Evolutionary conservation across 129 eudicot species (phyloP).

Genomic region (Ambrosia trifida): DNA sequence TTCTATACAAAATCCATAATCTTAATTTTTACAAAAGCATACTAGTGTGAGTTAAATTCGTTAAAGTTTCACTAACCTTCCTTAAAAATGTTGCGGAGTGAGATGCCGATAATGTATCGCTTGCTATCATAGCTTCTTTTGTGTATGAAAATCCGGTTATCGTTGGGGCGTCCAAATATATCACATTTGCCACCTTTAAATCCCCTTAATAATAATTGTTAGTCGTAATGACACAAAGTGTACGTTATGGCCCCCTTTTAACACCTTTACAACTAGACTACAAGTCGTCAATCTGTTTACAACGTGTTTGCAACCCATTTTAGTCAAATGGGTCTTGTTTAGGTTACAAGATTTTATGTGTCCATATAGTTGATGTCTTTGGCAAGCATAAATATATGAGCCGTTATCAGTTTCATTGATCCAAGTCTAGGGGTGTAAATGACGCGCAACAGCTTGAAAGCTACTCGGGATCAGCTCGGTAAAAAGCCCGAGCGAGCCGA

Average conservation of each 20-base stretch:
- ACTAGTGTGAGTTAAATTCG: background rate
- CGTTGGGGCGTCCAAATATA: slow-evolving; percentile 41
- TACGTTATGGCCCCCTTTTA: too few relatives aligned
- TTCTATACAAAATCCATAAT: background rate
- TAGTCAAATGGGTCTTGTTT: too few relatives aligned
- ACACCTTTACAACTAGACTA: too few relatives aligned
- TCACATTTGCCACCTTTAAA: slow-evolving; percentile 38
- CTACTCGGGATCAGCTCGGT: too few relatives aligned
- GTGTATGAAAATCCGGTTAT: slow-evolving; percentile 42
- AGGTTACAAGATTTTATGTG: too few relatives aligned
- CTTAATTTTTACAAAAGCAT: background rate
- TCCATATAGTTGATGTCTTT: background rate
- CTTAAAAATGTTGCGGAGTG: slow-evolving; percentile 33
- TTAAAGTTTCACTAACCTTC: slow-evolving; percentile 30
- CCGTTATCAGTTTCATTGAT: too few relatives aligned
- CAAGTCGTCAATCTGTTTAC: too few relatives aligned
- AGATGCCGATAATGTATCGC: slow-evolving; percentile 35
- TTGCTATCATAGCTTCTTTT: slow-evolving; percentile 15
- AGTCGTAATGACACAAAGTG: background rate
- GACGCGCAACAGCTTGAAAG: too few relatives aligned
- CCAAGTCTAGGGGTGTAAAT: too few relatives aligned
- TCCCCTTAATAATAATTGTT: background rate
- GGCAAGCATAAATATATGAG: too few relatives aligned
- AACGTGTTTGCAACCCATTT: too few relatives aligned
- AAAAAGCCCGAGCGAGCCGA: too few relatives aligned